Base-by-base conservation (phyloP, 768 basidiomycete species). In the Hericium alpestre region DNA sequence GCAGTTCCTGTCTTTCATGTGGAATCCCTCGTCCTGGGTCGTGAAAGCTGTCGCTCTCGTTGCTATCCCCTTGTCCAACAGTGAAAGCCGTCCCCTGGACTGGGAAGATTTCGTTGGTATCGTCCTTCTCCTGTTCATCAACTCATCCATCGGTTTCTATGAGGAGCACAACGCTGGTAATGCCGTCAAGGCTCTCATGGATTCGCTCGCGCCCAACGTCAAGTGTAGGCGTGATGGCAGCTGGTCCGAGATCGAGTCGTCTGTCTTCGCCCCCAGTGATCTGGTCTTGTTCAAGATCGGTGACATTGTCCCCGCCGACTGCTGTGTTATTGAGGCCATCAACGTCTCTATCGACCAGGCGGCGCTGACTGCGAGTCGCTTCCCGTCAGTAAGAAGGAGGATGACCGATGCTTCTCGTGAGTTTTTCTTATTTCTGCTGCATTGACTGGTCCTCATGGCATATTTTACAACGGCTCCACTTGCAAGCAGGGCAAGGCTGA, bases 21-120 rank as follows among this genome's bases (percentile, higher is more conserved):
- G 95, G 95, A 98, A 98, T 75, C 95, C 95, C 47, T 78, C 97
- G 12, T 98, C 95, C 38, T 98, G 95, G 95, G 95, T 98, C 72
- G 97, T 98, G 95, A 95, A 98, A 73, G 93, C 87, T 60, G 93
- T 93, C 40, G 90, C 91, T 8, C 78, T 93, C 32, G 92, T 93
- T 62, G 94, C 95, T 51, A 98, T 98, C 70, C 92, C 82, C 43
- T 82, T 98, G 32, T 96, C 95, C 56, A 98, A 98, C 72, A 94
- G 95, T 72, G 84, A 84, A 65, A 74, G 77, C 56, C 75, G 78
- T 55, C 82, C 94, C 27, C 95, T 95, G 18, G 94, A 98, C 68
- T 98, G 95, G 95, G 76, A 90, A 69, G 95, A 98, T 76, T 97
- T 98, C 74, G 80, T 89, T 73, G 95, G 95, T 81, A 98, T 98